phyloP scores from a whole-genome alignment of 169 alveolate genomes.

The Miamiensis avidus region DNA sequence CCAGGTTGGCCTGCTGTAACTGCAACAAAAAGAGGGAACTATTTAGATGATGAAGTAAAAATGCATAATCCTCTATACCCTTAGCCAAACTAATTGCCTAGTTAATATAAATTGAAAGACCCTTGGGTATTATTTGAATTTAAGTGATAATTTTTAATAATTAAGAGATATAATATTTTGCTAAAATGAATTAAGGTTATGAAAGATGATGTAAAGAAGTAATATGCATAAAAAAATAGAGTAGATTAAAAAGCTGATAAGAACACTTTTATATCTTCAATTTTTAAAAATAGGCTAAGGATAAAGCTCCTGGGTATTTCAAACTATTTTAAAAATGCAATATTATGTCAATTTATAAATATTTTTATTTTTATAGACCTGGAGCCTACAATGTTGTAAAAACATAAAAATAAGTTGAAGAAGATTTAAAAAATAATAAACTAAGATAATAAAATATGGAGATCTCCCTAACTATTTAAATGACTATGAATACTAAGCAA shows the following conservation, averaged over 20 bases:
- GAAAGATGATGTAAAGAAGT: neutral
- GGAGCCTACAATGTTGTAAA: neutral
- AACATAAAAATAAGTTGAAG: neutral
- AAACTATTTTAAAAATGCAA: no score
- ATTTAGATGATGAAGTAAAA: conserved; percentile 16
- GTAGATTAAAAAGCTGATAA: neutral
- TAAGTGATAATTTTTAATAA: no score
- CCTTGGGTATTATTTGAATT: neutral
- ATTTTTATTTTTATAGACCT: neutral
- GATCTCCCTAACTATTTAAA: neutral
- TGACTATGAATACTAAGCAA: neutral
- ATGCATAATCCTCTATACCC: neutral
- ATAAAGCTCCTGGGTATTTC: neutral
- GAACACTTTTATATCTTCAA: neutral
- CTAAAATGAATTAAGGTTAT: neutral
- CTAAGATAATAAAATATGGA: neutral
- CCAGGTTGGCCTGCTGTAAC: neutral
- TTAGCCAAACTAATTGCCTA: neutral
- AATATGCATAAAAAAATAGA: no score
- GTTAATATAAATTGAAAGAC: neutral
- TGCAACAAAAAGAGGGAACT: conserved; percentile 38
- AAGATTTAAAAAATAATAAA: neutral
- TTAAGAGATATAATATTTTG: no score
- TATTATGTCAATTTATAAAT: no score
- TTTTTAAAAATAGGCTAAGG: neutral